These are phyloP conservation scores for Skeletonema grethae DNA, from an alignment of 108 stramenopile genomes.

Conservation along the genomic window DNA sequence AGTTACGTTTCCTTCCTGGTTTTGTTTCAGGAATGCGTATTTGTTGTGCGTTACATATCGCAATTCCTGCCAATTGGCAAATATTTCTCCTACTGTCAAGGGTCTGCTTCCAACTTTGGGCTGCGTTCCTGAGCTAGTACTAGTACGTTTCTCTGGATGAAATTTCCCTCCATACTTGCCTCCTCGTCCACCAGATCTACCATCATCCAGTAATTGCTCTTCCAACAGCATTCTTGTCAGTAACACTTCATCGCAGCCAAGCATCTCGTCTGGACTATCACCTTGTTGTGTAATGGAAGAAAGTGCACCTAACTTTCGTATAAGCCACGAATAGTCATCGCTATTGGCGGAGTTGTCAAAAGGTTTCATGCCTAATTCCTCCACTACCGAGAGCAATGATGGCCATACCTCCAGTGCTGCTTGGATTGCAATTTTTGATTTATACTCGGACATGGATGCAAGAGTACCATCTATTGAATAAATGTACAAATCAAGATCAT, in stretches of 20 bases:
- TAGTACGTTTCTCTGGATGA: constrained; percentile 37
- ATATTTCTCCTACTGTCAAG: constrained; percentile 71
- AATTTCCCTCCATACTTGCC: constrained; percentile 68
- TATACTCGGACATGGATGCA: constrained; percentile 19
- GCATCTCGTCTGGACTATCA: constrained; percentile 29
- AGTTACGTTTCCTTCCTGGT: constrained; percentile 2
- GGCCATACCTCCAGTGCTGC: constrained; percentile 42
- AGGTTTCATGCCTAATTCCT: constrained; percentile 22
- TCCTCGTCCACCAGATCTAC: constrained; percentile 56
- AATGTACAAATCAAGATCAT: constrained; percentile 24
- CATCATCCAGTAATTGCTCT: constrained; percentile 65
- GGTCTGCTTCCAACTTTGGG: constrained; percentile 50
- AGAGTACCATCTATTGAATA: constrained; percentile 42
- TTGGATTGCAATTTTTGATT: constrained; percentile 27
- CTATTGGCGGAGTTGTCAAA: neutral
- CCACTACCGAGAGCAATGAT: constrained; percentile 16
- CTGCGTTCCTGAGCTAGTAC: neutral
- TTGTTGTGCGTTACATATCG: constrained; percentile 29
- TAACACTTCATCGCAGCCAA: constrained; percentile 47
- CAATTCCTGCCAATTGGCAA: constrained; percentile 60
- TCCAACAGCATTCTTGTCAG: constrained; percentile 58
- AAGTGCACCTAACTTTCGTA: constrained; percentile 36
- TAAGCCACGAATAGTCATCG: constrained; percentile 32
- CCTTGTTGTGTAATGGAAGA: constrained; percentile 40
- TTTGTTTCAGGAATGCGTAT: constrained; percentile 24